Evolutionary conservation across 257 asterid genomes (phyloP), one percentile per base, ranked within the genome.

Genomic region (Solanum sejunctum): DNA sequence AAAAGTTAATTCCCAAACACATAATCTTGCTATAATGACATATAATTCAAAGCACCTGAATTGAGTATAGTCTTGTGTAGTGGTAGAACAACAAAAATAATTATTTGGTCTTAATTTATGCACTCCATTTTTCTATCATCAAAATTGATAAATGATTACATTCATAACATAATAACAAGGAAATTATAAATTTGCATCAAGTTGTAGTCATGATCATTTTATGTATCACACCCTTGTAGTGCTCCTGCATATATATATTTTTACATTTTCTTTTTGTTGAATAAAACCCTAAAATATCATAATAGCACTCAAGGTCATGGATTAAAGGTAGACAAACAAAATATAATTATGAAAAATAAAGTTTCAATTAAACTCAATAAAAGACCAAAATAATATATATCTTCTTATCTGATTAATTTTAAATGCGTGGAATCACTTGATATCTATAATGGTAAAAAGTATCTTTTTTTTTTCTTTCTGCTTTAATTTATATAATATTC

Each of bases 141-240:
- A 57, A 85, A 45, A 20, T 18, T 15, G 72, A 81, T 36, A 75
- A 83, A 56, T 67, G 71, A 47, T 57, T 82, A 83, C 61, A 49
- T 13, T 43, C 60, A 51, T 18, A 36, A 32, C 8, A 39, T 26
- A 28, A 66, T 49, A 49, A 66, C 41, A 20, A 57, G 45, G 83
- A 84, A 64, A 66, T 60, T 47, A 80, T 58, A 56, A 67, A 45
- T 41, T 75, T 47, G 61, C 28, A 86, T 45, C 87, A 56, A 80
- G 52, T 49, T 79, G 70, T 83, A 15, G 73, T 85, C 60, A 61
- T 85, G 52, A 85, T 84, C 88, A 73, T 60, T 82, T 83, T 20
- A 86, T 61, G 60, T 23, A 15, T 51, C 61, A 77, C 39, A 32
- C 36, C 36, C 3, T 32, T 67, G 7, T 8, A 8, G 51, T 69